Evolutionary conservation across 192 early-diverging fungal species (phyloP).

Genomic region (Rhizophlyctis rosea): DNA sequence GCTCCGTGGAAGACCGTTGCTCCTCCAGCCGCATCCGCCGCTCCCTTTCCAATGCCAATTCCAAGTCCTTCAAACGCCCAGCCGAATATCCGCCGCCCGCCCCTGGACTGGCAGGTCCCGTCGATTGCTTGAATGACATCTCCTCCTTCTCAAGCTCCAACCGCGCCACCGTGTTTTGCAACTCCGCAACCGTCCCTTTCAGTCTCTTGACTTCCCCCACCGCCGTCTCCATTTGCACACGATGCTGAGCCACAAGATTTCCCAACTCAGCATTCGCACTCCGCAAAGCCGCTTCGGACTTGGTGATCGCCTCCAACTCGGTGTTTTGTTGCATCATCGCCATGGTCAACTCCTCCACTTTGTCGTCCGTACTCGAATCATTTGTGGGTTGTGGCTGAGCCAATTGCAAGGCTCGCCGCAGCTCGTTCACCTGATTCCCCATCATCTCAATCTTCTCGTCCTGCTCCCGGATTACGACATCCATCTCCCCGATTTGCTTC

Average conservation of each 20-base stretch:
- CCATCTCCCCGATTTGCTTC: slow-evolving; percentile 48
- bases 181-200: slow-evolving; percentile 14
- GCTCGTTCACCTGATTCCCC: slow-evolving; percentile 8
- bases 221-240: not conserved
- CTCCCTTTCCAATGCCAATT: slow-evolving; percentile 31
- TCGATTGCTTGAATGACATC: slow-evolving; percentile 1
- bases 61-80: slow-evolving; percentile 18
- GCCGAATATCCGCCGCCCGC: slow-evolving; percentile 5
- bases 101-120: slow-evolving; percentile 12
- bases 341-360: slow-evolving; percentile 16
- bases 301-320: slow-evolving; percentile 6
- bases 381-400: not conserved
- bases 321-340: slow-evolving; percentile 15
- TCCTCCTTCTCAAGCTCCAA: slow-evolving; percentile 4
- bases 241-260: slow-evolving; percentile 3
- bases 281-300: not conserved
- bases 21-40: slow-evolving; percentile 20
- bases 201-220: slow-evolving; percentile 9
- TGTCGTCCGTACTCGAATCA: slow-evolving; percentile 19
- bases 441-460: slow-evolving; percentile 46
- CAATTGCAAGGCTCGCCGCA: not conserved
- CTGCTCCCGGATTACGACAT: slow-evolving; percentile 47
- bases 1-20: slow-evolving; percentile 7
- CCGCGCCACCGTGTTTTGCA: slow-evolving; percentile 2
- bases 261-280: slow-evolving; percentile 15